These are phyloP conservation scores for Elsinoe australis DNA, from an alignment of 2,329 filamentous ascomycete species.

Conservation along the genomic window DNA sequence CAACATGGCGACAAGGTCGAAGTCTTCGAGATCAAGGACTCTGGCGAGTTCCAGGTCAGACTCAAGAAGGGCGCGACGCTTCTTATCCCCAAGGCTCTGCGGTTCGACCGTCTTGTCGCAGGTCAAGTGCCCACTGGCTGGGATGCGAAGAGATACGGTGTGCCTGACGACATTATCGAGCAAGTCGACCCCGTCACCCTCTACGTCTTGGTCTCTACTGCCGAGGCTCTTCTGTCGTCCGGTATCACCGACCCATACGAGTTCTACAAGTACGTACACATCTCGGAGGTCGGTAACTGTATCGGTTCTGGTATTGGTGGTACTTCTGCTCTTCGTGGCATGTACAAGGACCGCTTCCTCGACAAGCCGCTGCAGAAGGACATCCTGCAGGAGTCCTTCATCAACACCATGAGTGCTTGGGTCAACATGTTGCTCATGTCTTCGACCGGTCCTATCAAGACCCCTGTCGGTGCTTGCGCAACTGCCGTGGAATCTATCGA, in stretches of 20 bases:
- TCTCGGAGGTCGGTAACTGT: constrained; percentile 96
- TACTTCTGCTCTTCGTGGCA: constrained; percentile 81
- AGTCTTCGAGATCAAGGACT: constrained; percentile 88
- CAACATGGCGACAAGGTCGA: constrained; percentile 97
- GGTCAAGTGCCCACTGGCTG: constrained; percentile 95
- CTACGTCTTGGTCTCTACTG: constrained; percentile 88
- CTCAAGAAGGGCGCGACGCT: constrained; percentile 92
- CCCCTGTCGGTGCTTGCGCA: constrained; percentile 92
- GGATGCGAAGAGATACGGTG: constrained; percentile 92
- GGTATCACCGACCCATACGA: constrained; percentile 99
- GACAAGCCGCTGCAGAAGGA: constrained; percentile 98
- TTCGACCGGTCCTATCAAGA: constrained; percentile 97
- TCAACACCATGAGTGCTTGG: constrained; percentile 99
- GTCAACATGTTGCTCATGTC: constrained; percentile 98
- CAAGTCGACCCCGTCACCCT: constrained; percentile 96
- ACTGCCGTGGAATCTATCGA: constrained; percentile 96
- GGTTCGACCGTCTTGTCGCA: constrained; percentile 94
- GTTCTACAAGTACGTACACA: constrained; percentile 99
- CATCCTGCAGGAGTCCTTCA: constrained; percentile 98
- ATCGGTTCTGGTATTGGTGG: constrained; percentile 98
- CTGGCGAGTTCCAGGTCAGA: constrained; percentile 87
- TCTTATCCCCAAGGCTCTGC: constrained; percentile 91
- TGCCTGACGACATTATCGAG: constrained; percentile 94
- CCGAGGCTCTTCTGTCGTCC: constrained; percentile 79
- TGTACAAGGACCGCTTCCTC: constrained; percentile 96